Base-by-base conservation (phyloP, 2,329 filamentous ascomycete species). In the Sphaceloma murrayae region DNA sequence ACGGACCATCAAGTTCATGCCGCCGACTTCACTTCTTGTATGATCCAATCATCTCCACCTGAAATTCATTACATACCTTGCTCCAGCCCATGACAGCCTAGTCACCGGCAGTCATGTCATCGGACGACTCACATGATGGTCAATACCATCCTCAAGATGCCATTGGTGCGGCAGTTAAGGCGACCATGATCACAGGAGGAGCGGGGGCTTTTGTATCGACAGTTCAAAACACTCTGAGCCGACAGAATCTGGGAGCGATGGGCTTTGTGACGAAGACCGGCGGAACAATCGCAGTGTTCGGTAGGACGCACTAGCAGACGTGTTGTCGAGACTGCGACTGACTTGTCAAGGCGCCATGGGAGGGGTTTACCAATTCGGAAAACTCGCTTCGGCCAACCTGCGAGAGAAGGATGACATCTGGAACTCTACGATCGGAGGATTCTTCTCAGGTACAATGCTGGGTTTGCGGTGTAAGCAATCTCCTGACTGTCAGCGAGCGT, bases 211-310 rank as follows among this genome's bases (percentile, higher is more conserved):
- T 86, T 63, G 62, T 82, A 49, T 82, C 85, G 40, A 80, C 83
- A 45, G 73, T 94, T 53, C 84, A 88, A 69, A 96, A 94, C 70
- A 85, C 87, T 48, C 74, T 95, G 55, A 74, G 80, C 45, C 87
- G 79, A 69, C 74, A 77, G 61, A 94, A 94, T 64, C 71, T 91
- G 53, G 85, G 87, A 55, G 74, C 80, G 50, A 77, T 81, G 69
- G 83, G 84, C 53, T 74, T 94, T 57, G 80, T 96, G 61, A 84
- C 84, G 34, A 77, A 78, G 57, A 81, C 79, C 46, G 88, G 87
- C 53, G 71, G 80, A 58, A 81, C 81, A 39, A 82, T 89, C 59
- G 82, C 69, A 49, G 60, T 75, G 49, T 77, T 78, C 57, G 75
- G 81, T 85, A 71, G 51, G 72, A 14, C 4, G 5, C 16, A 13